A percentile compares a stretch with the other conserved stretches of the same genome.
These are phyloP conservation scores for Linnemannia zychae DNA, from an alignment of 192 early-diverging fungal species.

Conservation along the genomic window DNA sequence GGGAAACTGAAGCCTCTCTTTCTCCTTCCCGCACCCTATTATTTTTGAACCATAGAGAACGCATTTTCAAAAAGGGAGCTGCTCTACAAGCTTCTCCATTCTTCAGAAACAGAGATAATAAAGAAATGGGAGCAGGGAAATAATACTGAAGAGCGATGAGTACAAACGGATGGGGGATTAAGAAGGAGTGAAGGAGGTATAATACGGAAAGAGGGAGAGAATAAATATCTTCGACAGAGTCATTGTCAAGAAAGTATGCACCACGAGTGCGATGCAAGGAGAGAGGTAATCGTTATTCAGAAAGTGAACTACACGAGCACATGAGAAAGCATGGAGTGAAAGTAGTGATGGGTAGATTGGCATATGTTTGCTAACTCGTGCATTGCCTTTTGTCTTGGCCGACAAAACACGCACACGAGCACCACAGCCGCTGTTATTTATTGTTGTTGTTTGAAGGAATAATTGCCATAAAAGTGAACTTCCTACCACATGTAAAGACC, in stretches of 20 bases:
- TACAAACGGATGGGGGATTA: too few species aligned
- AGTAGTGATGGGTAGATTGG: neutral
- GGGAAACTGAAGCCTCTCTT: too few species aligned
- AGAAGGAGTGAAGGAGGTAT: too few species aligned
- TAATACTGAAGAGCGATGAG: too few species aligned
- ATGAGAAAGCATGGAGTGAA: neutral
- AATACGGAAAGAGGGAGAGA: too few species aligned
- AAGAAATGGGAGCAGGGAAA: too few species aligned
- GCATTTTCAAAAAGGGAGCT: too few species aligned
- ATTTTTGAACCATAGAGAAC: too few species aligned
- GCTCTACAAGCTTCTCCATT: too few species aligned
- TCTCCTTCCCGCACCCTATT: too few species aligned
- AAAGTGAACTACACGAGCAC: neutral
- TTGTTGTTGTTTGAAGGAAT: neutral
- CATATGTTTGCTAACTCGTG: slow-evolving; percentile 3
- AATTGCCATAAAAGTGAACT: slow-evolving; percentile 6
- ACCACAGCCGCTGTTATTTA: neutral
- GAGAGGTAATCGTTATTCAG: neutral
- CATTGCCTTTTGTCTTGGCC: neutral
- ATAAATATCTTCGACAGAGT: neutral
- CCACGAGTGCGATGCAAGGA: neutral
- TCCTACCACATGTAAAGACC: neutral
- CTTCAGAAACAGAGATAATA: too few species aligned
- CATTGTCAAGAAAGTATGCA: neutral
- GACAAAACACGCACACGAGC: neutral